Evolutionary conservation across 495 filamentous ascomycete species (phyloP).

Genomic region (Hypomontagnella monticulosa): DNA sequence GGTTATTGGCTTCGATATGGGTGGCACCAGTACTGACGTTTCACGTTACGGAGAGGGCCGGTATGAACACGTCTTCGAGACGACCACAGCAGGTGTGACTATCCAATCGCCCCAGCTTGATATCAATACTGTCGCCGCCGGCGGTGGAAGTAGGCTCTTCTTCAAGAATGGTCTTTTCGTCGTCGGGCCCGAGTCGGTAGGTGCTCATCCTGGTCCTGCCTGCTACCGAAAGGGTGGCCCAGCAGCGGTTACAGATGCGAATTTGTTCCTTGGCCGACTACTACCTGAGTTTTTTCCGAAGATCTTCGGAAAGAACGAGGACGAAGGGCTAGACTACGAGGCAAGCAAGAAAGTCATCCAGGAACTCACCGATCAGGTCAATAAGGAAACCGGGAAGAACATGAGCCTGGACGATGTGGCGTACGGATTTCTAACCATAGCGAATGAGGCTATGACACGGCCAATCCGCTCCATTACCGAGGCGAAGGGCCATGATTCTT

Average conservation of each 20-base stretch:
- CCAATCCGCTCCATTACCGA: constrained; percentile 94
- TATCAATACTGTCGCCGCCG: constrained; percentile 81
- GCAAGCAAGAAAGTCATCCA: constrained; percentile 80
- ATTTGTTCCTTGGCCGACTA: constrained; percentile 62
- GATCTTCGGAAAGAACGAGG: constrained; percentile 92
- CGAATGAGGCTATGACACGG: constrained; percentile 94
- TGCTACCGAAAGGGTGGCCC: constrained; percentile 54
- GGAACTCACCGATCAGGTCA: constrained; percentile 81
- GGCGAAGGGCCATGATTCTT: constrained; percentile 91
- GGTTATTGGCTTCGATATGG: constrained; percentile 97
- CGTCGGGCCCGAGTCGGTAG: constrained; percentile 52
- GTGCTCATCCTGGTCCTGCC: constrained; percentile 50
- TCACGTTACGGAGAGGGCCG: constrained; percentile 88
- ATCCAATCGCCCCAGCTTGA: constrained; percentile 96
- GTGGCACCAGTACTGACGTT: constrained; percentile 92
- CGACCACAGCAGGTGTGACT: constrained; percentile 93
- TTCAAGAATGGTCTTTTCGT: constrained; percentile 52
- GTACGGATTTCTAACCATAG: constrained; percentile 88
- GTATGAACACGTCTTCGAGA: constrained; percentile 97
- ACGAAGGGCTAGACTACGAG: constrained; percentile 83
- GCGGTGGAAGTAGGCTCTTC: constrained; percentile 53
- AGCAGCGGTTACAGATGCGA: constrained; percentile 54
- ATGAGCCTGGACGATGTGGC: constrained; percentile 91
- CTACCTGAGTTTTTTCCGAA: constrained; percentile 96
- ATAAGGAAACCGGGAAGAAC: constrained; percentile 70